Base-by-base conservation (phyloP, 1,284 basidiomycete species). In the Omphalotus olearius region DNA sequence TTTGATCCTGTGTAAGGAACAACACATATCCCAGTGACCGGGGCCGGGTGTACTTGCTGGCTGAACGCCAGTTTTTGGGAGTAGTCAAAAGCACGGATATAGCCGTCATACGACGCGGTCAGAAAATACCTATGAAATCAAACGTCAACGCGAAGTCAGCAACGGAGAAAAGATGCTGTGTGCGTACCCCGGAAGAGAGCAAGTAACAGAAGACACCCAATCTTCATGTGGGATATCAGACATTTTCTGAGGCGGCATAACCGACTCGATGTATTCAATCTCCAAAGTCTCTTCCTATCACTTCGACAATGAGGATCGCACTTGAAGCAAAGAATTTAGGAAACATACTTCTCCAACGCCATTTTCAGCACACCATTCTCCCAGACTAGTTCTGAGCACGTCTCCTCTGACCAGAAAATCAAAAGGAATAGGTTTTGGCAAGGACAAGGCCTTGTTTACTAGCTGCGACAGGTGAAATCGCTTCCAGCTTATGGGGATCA, bases 391-490 rank as follows among this genome's bases (percentile, higher is more conserved):
- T 46, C 90, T 74, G 4, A 98, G 70, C 11, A 98, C 79, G 63
- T 92, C 82, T 26, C 93, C 92, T 52, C 82, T 77, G 45, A 97
- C 76, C 44, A 99, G 72, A 68, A 98, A 99, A 69, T 99, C 96
- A 63, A 98, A 98, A 0, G 95, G 96, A 1, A 98, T 76, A 0
- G 91, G 83, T 47, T 80, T 78, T 0, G 78, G 62, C 10, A 93
- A 79, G 0, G 80, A 78, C 14, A 99, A 76, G 1, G 96, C 91
- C 64, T 97, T 96, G 75, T 99, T 99, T 59, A 99, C 87, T 44
- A 98, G 85, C 58, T 98, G 94, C 0, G 95, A 98, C n/a, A 99
- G 87, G 64, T 98, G 96, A 66, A 91, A 97, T 14, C 95, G 85
- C 52, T 81, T 83, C 95, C 95, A 99, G 66, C 83, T 76, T 1